A percentile compares a stretch with the other conserved stretches of the same genome.
phyloP scores from a whole-genome alignment of 2,329 filamentous ascomycete genomes.

The Claviceps africana region DNA sequence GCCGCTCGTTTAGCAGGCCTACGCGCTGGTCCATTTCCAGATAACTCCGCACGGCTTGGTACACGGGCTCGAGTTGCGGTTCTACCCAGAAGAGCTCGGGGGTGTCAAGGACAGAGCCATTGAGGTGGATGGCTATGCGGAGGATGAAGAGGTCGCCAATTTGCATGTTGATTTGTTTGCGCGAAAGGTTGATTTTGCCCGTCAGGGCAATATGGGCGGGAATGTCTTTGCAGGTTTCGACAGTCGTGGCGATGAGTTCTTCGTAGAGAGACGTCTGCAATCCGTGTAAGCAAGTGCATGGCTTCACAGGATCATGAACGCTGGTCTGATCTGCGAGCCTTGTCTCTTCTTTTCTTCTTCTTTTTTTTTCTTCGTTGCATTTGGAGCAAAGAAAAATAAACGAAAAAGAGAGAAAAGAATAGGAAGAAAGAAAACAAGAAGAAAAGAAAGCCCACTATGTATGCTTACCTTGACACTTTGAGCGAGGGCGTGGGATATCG shows the following conservation, averaged over 20 bases:
- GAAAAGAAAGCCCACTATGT: background rate
- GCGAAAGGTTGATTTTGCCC: slow-evolving; percentile 77
- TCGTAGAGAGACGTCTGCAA: slow-evolving; percentile 80
- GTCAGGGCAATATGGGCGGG: slow-evolving; percentile 85
- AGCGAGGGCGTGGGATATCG: slow-evolving; percentile 87
- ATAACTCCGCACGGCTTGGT: slow-evolving; percentile 88
- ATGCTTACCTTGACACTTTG: slow-evolving; percentile 74
- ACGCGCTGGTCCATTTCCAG: slow-evolving; percentile 97
- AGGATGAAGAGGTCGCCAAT: slow-evolving; percentile 97
- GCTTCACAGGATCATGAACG: background rate
- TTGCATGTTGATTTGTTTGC: slow-evolving; percentile 96
- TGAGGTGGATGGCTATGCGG: slow-evolving; percentile 93
- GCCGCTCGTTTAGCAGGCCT: slow-evolving; percentile 69
- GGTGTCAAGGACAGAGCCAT: slow-evolving; percentile 90
- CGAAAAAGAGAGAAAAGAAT: no score
- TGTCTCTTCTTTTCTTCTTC: background rate
- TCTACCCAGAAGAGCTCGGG: slow-evolving; percentile 98
- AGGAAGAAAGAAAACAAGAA: background rate
- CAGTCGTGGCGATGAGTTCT: slow-evolving; percentile 84
- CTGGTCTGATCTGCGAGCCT: background rate
- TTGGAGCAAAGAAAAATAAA: background rate
- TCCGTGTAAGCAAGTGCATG: slow-evolving; percentile 8
- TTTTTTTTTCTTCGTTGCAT: no score
- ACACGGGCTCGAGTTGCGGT: slow-evolving; percentile 89
- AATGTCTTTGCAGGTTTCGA: slow-evolving; percentile 84